Percentiles rank a stretch among this genome's conserved stretches.
Conservation (phyloP, 352 stramenopile species). For the Phytophthora cactorum region DNA sequence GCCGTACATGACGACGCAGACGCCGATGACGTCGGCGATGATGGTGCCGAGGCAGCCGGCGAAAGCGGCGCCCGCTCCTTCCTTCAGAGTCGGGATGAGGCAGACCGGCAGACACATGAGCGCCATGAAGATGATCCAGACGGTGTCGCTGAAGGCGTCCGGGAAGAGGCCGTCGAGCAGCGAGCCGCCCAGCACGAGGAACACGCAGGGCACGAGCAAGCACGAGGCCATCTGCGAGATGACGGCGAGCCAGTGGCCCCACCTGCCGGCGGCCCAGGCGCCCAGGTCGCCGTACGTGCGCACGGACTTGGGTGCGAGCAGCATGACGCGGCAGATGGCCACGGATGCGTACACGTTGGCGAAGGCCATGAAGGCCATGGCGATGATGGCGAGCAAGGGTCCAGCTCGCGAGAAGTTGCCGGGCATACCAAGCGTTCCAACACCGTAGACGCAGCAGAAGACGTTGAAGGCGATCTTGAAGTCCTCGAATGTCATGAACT, state of each 20-base stretch:
- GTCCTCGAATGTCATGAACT: constrained; percentile 26
- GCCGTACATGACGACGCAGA: constrained; percentile 26
- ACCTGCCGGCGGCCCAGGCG: constrained; percentile 55
- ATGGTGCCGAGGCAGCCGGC: constrained; percentile 55
- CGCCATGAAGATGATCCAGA: constrained; percentile 68
- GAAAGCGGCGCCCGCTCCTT: constrained; percentile 51
- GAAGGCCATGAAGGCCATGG: constrained; percentile 65
- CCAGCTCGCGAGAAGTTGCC: constrained; percentile 25
- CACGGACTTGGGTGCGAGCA: constrained; percentile 53
- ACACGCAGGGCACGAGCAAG: constrained; percentile 51
- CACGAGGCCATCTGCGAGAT: constrained; percentile 55
- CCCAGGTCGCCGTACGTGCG: constrained; percentile 62
- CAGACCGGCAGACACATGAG: constrained; percentile 51
- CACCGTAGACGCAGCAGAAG: constrained; percentile 32
- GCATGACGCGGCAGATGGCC: constrained; percentile 53
- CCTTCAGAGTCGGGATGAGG: constrained; percentile 62
- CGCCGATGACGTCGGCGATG: constrained; percentile 27
- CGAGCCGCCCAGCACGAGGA: constrained; percentile 24
- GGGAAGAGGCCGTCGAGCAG: constrained; percentile 24
- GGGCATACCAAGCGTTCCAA: too few relatives aligned
- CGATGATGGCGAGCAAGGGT: constrained; percentile 36
- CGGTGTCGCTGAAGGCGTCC: constrained; percentile 36
- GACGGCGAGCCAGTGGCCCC: constrained; percentile 53
- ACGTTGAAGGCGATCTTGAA: constrained; percentile 34
- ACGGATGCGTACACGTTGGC: constrained; percentile 66